Evolutionary conservation across 441 rosid species (phyloP), one percentile per base, ranked within the genome.

Genomic region (Eruca vesicaria): DNA sequence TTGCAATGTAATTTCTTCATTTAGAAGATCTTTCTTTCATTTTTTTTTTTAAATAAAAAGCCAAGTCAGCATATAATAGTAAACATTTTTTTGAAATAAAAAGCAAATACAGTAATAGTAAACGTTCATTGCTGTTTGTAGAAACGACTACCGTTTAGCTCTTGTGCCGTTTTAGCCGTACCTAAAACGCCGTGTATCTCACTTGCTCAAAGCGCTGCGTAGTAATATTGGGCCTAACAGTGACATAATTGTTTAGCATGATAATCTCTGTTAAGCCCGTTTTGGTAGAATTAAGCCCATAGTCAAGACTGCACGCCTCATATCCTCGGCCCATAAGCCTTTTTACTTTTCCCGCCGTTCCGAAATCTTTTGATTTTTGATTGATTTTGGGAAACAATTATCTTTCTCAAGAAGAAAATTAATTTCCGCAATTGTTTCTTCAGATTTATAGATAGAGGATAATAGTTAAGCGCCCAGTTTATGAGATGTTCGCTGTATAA

Each of bases 291-390:
- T 28, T 2, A 33, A 56, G 67, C 67, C 73, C 72, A 45, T 66
- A 12, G n/a, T 26, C 16, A 53, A 23, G 28, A 36, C 43, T 1
- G 18, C 23, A 8, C 16, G 58, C 31, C 36, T 58, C 33, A 14
- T 33, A 21, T 48, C 21, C 52, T 33, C 14, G 69, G 69, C 73
- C 79, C 73, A 56, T 9, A 26, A 36, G 1, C 10, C 6, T 59
- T 58, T 75, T 81, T 20, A 57, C 68, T 75, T 79, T 88, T 88
- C 90, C 89, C 92, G 88, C 88, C 79, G 68, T 65, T 16, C 48
- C 55, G 45, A 72, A 19, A 32, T n/a, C 11, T 35, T 16, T 10
- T 50, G 56, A 6, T 11, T 32, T 63, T 52, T 18, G n/a, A 12
- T 23, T 10, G 16, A 26, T 12, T 64, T 31, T 9, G 32, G 16